Evolutionary conservation across 2,329 filamentous ascomycete genomes (phyloP).

Genomic region (Talaromyces amestolkiae): DNA sequence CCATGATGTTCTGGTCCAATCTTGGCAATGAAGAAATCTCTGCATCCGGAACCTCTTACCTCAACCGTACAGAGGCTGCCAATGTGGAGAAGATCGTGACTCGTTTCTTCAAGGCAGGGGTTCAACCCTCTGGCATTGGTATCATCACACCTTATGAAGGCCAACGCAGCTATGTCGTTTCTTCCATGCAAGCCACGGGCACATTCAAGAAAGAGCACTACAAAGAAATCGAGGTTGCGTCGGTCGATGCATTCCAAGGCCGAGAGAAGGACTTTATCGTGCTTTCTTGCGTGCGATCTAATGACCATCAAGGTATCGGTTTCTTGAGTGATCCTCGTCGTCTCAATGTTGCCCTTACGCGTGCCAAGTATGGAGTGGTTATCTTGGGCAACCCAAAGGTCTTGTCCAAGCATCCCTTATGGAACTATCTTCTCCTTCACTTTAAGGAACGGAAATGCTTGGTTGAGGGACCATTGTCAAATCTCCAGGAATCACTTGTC

Average conservation of each 20-base stretch:
- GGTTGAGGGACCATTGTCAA: constrained; percentile 90
- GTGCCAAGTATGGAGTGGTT: constrained; percentile 93
- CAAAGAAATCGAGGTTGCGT: constrained; percentile 97
- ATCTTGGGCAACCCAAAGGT: constrained; percentile 98
- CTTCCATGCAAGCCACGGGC: constrained; percentile 97
- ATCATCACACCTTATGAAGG: constrained; percentile 99
- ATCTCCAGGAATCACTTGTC: constrained; percentile 90
- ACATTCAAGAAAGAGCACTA: constrained; percentile 98
- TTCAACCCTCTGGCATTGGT: constrained; percentile 89
- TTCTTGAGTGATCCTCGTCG: constrained; percentile 97
- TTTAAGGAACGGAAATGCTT: constrained; percentile 97
- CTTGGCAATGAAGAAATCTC: constrained; percentile 97
- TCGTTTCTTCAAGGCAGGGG: constrained; percentile 96
- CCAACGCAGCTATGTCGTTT: constrained; percentile 96
- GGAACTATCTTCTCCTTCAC: constrained; percentile 91
- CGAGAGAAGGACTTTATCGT: constrained; percentile 99
- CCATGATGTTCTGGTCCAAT: constrained; percentile 99
- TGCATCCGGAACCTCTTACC: constrained; percentile 93
- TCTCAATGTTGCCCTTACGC: constrained; percentile 93
- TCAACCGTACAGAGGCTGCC: constrained; percentile 93
- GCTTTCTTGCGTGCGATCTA: constrained; percentile 93
- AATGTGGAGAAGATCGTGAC: constrained; percentile 99
- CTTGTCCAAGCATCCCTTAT: constrained; percentile 92
- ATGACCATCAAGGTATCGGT: constrained; percentile 97
- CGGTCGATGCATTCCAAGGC: constrained; percentile 97